phyloP scores from a whole-genome alignment of 331 rosid genomes.

The Malus hybrid region DNA sequence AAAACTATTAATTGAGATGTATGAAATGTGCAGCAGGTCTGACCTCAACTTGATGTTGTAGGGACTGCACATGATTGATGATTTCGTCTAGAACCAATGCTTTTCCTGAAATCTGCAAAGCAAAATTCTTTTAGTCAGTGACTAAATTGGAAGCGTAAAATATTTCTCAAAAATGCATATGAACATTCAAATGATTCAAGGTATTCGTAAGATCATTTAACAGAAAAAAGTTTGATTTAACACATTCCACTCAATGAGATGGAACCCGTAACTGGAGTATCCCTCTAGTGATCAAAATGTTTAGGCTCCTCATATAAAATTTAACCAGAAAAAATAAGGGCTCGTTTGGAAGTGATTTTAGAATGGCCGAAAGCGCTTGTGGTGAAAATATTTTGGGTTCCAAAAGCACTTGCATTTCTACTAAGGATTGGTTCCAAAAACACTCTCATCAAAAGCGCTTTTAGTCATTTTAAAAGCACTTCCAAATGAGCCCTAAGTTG shows the following conservation, averaged over 20 bases:
- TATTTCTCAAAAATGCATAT: neutral
- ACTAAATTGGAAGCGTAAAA: neutral
- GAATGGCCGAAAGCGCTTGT: too few species aligned
- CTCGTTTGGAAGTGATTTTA: too few species aligned
- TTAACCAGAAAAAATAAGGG: neutral
- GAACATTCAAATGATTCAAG: neutral
- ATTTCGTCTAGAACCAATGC: conserved; percentile 96
- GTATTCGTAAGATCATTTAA: neutral
- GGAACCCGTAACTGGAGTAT: neutral
- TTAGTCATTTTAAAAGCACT: too few species aligned
- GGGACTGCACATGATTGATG: conserved; percentile 90
- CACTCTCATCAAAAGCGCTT: too few species aligned
- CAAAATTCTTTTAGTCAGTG: conserved; percentile 8
- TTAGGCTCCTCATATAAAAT: neutral
- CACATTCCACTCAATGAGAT: conserved; percentile 1
- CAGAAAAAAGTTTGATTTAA: conserved; percentile 9
- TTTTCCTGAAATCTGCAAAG: conserved; percentile 83
- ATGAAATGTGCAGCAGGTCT: conserved; percentile 28
- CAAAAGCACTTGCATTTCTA: too few species aligned
- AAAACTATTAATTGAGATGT: conserved; percentile 15
- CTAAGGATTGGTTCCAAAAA: too few species aligned
- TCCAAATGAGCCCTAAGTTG: too few species aligned
- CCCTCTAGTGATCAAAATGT: neutral
- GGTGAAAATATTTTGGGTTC: too few species aligned
- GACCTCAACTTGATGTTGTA: conserved; percentile 99